Conservation (phyloP, 768 basidiomycete genomes). For the Suillus fuscotomentosus region DNA sequence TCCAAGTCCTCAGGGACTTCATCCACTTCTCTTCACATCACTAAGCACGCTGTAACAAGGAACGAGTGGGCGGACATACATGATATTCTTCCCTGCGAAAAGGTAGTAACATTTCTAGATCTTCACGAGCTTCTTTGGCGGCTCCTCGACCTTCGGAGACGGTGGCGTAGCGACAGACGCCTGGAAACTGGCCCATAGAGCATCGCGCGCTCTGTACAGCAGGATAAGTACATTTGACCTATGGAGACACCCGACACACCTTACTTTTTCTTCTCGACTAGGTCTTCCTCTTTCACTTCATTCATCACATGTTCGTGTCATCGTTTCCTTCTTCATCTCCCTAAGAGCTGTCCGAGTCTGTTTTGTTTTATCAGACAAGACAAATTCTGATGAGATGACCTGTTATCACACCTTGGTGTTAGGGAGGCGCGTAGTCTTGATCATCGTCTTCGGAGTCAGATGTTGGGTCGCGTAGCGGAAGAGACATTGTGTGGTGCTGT, state of each 20-base stretch:
- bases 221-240: constrained; percentile 5
- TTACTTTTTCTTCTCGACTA: constrained; percentile 45
- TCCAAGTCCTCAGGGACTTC: constrained; percentile 72
- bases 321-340: constrained; percentile 37
- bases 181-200: constrained; percentile 69
- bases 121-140: constrained; percentile 50
- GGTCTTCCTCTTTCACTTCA: constrained; percentile 32
- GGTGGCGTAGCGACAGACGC: constrained; percentile 47
- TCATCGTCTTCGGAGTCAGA: constrained; percentile 68
- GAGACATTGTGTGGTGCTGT: constrained; percentile 20
- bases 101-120: constrained; percentile 68
- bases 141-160: constrained; percentile 15
- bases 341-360: constrained; percentile 37
- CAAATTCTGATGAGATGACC: not conserved
- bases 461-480: constrained; percentile 19
- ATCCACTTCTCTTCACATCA: constrained; percentile 58
- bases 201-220: constrained; percentile 51
- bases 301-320: constrained; percentile 28
- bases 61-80: constrained; percentile 50
- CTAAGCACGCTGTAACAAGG: constrained; percentile 2
- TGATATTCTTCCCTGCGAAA: constrained; percentile 75
- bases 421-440: constrained; percentile 61
- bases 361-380: not conserved
- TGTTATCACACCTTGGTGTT: constrained; percentile 33
- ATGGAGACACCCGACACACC: constrained; percentile 6